Evolutionary conservation across 306 rosid species (phyloP).

Genomic region (Sesbania bispinosa): DNA sequence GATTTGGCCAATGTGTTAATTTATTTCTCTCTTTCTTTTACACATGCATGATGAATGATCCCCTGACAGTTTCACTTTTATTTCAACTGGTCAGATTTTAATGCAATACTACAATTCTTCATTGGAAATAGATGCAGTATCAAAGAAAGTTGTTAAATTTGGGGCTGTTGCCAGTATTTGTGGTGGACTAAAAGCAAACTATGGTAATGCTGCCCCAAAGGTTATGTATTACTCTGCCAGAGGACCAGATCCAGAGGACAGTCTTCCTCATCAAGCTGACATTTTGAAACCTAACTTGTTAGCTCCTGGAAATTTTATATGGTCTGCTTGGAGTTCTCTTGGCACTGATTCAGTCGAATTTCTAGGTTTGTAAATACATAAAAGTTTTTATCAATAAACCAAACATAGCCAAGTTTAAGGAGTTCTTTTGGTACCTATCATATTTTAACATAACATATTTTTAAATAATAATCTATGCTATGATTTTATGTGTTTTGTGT

Average conservation of each 20-base stretch:
- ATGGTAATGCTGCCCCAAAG: slow-evolving; percentile 63
- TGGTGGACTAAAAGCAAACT: slow-evolving; percentile 81
- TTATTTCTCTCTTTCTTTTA: too few species aligned
- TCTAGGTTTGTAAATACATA: slow-evolving; percentile 44
- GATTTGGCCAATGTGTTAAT: not conserved
- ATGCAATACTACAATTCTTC: slow-evolving; percentile 88
- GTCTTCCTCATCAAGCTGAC: slow-evolving; percentile 73
- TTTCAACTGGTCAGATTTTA: slow-evolving; percentile 51
- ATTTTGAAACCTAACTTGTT: slow-evolving; percentile 92
- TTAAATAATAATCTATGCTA: not conserved
- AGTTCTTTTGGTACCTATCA: not conserved
- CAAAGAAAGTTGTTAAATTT: slow-evolving; percentile 61
- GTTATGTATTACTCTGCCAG: slow-evolving; percentile 95
- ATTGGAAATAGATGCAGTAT: slow-evolving; percentile 56
- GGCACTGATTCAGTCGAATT: slow-evolving; percentile 84
- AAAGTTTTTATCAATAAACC: not conserved
- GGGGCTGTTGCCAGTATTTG: slow-evolving; percentile 70
- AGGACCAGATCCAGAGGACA: slow-evolving; percentile 97
- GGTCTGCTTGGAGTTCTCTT: slow-evolving; percentile 98
- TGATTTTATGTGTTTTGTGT: not conserved
- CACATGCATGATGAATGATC: not conserved
- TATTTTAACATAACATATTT: not conserved
- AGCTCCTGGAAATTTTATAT: slow-evolving; percentile 90
- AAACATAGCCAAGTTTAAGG: not conserved
- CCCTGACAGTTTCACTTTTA: slow-evolving; percentile 10